phyloP scores from a whole-genome alignment of 805 yeast genomes.

The Nakazawaea molendinolei region DNA sequence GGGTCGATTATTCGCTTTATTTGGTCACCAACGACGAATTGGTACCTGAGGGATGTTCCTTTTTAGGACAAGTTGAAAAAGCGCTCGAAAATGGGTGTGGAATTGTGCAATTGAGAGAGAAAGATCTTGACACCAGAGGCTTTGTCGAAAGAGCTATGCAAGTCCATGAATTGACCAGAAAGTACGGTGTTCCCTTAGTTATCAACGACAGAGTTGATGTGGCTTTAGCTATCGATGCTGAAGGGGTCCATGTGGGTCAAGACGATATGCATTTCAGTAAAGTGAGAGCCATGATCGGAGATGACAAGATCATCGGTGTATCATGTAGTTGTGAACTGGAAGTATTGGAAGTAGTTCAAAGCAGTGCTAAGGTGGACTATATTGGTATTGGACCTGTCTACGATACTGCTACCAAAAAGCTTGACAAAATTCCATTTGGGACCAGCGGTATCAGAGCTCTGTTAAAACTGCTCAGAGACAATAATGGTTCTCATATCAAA shows the following conservation, averaged over 20 bases:
- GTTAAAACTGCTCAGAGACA: constrained; percentile 37
- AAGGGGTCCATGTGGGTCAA: constrained; percentile 91
- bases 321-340: constrained; percentile 60
- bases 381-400: constrained; percentile 81
- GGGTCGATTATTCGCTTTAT: constrained; percentile 54
- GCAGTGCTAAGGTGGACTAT: constrained; percentile 56
- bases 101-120: constrained; percentile 79
- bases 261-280: constrained; percentile 66
- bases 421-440: constrained; percentile 56
- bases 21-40: constrained; percentile 76
- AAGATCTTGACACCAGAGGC: constrained; percentile 56
- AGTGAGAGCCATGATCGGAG: constrained; percentile 63
- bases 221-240: constrained; percentile 84
- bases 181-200: constrained; percentile 62
- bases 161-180: constrained; percentile 56
- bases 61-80: constrained; percentile 54
- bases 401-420: constrained; percentile 63
- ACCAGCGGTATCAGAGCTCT: constrained; percentile 56
- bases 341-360: constrained; percentile 39
- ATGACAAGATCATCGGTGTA: constrained; percentile 72
- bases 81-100: constrained; percentile 73
- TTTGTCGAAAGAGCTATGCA: constrained; percentile 56
- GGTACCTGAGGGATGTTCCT: constrained; percentile 53
- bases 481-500: constrained; percentile 30
- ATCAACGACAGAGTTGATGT: constrained; percentile 87